phyloP scores from a whole-genome alignment of 768 basidiomycete species.

The Mycena maculata region DNA sequence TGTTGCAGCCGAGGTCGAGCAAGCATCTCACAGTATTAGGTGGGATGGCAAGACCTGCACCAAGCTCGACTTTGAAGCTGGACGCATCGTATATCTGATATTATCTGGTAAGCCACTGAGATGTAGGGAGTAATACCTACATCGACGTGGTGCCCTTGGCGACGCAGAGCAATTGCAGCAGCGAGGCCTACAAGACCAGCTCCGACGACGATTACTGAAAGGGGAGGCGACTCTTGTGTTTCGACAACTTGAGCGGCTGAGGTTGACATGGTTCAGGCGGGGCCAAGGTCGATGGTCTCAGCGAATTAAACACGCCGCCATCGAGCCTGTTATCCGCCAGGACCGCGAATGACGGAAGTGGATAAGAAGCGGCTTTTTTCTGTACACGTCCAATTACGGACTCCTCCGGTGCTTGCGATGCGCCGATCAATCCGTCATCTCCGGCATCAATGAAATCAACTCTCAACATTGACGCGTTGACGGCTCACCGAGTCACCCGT shows the following conservation, averaged over 20 bases:
- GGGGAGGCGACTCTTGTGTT: background rate
- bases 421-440: too few relatives aligned
- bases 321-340: too few relatives aligned
- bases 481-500: too few relatives aligned
- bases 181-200: constrained; percentile 30
- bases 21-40: constrained; percentile 26
- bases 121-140: background rate
- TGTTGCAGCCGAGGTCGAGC: constrained; percentile 19
- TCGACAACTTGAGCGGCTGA: background rate
- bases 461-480: too few relatives aligned
- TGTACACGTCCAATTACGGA: too few relatives aligned
- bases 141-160: constrained; percentile 18
- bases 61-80: constrained; percentile 27
- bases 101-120: background rate
- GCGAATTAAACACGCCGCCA: too few relatives aligned
- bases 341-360: too few relatives aligned
- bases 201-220: constrained; percentile 22
- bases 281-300: too few relatives aligned
- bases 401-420: too few relatives aligned
- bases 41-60: constrained; percentile 28
- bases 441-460: too few relatives aligned
- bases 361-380: too few relatives aligned
- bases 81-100: constrained; percentile 27
- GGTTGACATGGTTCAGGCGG: background rate
- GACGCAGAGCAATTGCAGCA: constrained; percentile 28